These are phyloP conservation scores for Hyphopichia burtonii DNA, from an alignment of 1,139 yeast species.

Conservation along the genomic window DNA sequence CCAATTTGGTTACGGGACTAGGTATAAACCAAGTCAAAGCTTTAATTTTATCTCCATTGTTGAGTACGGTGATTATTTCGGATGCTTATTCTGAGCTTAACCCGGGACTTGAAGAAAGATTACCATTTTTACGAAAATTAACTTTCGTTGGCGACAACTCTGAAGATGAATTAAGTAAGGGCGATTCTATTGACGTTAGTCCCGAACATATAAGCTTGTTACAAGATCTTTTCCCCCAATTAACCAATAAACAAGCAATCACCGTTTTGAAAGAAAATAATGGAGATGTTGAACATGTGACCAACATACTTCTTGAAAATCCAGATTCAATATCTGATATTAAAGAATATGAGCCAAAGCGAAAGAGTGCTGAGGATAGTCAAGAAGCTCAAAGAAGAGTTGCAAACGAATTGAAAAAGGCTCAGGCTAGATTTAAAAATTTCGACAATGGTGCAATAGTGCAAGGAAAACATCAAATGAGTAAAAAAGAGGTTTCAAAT, in stretches of 20 bases:
- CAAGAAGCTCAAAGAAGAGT: constrained; percentile 9
- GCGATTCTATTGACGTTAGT: constrained; percentile 16
- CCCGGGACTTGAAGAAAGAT: constrained; percentile 49
- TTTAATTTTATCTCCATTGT: constrained; percentile 49
- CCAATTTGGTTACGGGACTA: constrained; percentile 41
- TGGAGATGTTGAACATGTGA: constrained; percentile 56
- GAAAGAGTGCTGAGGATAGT: background rate
- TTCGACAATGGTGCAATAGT: constrained; percentile 12
- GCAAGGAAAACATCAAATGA: constrained; percentile 19
- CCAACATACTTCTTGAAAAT: constrained; percentile 61
- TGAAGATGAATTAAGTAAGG: background rate
- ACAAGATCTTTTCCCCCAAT: constrained; percentile 59
- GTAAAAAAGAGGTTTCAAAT: background rate
- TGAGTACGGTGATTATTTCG: constrained; percentile 52
- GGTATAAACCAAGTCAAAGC: constrained; percentile 42
- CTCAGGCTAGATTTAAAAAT: constrained; percentile 1
- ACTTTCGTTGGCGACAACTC: constrained; percentile 7
- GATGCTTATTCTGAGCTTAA: constrained; percentile 40
- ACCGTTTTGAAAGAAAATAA: constrained; percentile 47
- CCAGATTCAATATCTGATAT: constrained; percentile 39
- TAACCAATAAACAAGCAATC: constrained; percentile 44
- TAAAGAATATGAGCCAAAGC: constrained; percentile 9
- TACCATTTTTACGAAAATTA: constrained; percentile 38
- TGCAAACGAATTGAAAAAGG: constrained; percentile 2
- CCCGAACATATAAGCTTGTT: constrained; percentile 44